phyloP scores from a whole-genome alignment of 1,139 yeast species.

The Eremothecium sinecaudum region DNA sequence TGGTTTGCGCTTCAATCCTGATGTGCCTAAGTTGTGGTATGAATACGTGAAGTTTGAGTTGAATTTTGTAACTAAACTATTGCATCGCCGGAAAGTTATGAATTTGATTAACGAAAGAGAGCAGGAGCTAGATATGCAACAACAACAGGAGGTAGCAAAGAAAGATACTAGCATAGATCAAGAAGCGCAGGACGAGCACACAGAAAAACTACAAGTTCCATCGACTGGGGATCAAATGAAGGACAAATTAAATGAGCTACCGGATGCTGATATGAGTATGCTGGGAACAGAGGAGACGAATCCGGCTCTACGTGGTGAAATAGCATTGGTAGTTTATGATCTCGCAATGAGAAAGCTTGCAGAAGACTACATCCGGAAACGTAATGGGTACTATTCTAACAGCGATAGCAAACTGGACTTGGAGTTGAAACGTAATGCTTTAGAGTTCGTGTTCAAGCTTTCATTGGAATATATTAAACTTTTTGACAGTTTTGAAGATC shows the following conservation, averaged over 20 bases:
- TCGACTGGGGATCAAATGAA: slow-evolving; percentile 45
- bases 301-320: slow-evolving; percentile 86
- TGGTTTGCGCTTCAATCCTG: slow-evolving; percentile 75
- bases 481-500: slow-evolving; percentile 57
- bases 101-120: slow-evolving; percentile 68
- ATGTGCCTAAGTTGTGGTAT: slow-evolving; percentile 64
- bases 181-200: slow-evolving; percentile 31
- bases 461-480: slow-evolving; percentile 42
- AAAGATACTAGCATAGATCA: slow-evolving; percentile 25
- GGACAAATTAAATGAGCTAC: slow-evolving; percentile 59
- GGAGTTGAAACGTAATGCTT: slow-evolving; percentile 22
- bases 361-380: slow-evolving; percentile 25
- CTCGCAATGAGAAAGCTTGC: slow-evolving; percentile 49
- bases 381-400: slow-evolving; percentile 27
- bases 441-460: slow-evolving; percentile 36
- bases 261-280: slow-evolving; percentile 81
- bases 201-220: slow-evolving; percentile 45
- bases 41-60: slow-evolving; percentile 85
- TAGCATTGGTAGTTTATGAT: slow-evolving; percentile 75
- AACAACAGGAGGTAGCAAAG: slow-evolving; percentile 36
- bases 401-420: slow-evolving; percentile 20
- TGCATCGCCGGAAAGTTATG: slow-evolving; percentile 74
- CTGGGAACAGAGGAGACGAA: slow-evolving; percentile 78
- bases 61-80: slow-evolving; percentile 69
- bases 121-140: slow-evolving; percentile 37